phyloP scores from a whole-genome alignment of 1,284 basidiomycete species.

The Papiliotrema nemorosa region DNA sequence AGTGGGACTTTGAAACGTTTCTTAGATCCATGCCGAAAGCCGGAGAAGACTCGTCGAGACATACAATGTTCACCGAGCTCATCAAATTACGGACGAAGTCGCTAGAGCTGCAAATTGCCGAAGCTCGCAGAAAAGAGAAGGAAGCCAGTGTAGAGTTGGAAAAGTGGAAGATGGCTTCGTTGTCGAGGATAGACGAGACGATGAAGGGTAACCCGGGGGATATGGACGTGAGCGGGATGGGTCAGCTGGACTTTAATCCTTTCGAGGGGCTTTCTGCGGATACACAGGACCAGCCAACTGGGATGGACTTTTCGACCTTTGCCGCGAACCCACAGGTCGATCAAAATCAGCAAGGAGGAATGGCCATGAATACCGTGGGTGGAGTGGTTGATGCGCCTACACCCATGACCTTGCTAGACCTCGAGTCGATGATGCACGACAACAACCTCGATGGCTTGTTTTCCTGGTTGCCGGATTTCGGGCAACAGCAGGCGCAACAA shows the following conservation, averaged over 20 bases:
- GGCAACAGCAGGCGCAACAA: constrained; percentile 1
- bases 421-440: constrained; percentile 39
- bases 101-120: constrained; percentile 47
- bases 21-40: not conserved
- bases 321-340: not conserved
- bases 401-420: constrained; percentile 38
- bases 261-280: constrained; percentile 1
- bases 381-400: not conserved
- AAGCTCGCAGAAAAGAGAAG: constrained; percentile 38
- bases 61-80: constrained; percentile 40
- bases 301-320: not conserved
- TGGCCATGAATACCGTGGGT: not conserved
- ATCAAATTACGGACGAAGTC: constrained; percentile 36
- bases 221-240: not conserved
- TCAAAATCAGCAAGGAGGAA: not conserved
- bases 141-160: constrained; percentile 42
- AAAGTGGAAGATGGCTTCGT: constrained; percentile 19
- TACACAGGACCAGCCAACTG: too few relatives aligned
- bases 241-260: not conserved
- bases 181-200: not conserved
- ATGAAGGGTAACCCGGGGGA: too few relatives aligned
- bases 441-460: constrained; percentile 32
- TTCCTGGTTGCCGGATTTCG: constrained; percentile 41
- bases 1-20: too few relatives aligned
- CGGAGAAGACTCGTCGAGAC: constrained; percentile 36